A percentile compares a stretch with the other conserved stretches of the same genome.
phyloP scores from a whole-genome alignment of 2,329 filamentous ascomycete genomes.

The Ceratocystis lukuohia region DNA sequence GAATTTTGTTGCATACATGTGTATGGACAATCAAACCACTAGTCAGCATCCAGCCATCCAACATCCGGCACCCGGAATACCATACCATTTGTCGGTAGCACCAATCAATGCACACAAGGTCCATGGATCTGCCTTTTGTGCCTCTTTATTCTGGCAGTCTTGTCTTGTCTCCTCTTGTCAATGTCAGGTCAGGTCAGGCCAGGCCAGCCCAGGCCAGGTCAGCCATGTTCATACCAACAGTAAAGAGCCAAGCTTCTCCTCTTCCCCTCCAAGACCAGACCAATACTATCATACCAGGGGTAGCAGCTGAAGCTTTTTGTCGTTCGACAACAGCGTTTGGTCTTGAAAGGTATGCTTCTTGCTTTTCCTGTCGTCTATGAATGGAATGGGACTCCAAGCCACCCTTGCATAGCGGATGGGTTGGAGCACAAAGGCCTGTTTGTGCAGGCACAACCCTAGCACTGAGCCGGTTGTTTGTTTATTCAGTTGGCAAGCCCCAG shows the following conservation, averaged over 20 bases:
- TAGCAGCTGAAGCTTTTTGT: neutral
- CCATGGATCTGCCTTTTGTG: neutral
- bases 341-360: no score
- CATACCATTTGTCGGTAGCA: neutral
- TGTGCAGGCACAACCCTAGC: slow-evolving; percentile 10
- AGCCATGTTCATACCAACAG: no score
- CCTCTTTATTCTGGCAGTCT: no score
- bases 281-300: neutral
- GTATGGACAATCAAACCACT: neutral
- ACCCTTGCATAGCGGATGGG: slow-evolving; percentile 6
- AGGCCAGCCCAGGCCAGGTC: neutral
- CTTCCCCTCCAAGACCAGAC: no score
- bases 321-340: neutral
- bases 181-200: neutral
- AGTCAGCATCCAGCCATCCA: no score
- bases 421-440: slow-evolving; percentile 9
- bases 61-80: no score
- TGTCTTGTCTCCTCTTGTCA: neutral
- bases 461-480: neutral
- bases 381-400: neutral
- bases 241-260: no score
- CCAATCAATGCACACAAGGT: neutral
- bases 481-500: no score
- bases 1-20: neutral
- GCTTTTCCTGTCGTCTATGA: no score